A percentile compares a stretch with the other conserved stretches of the same genome.
These are phyloP conservation scores for Silene coronaria DNA, from an alignment of 179 eudicot genomes.

Conservation along the genomic window DNA sequence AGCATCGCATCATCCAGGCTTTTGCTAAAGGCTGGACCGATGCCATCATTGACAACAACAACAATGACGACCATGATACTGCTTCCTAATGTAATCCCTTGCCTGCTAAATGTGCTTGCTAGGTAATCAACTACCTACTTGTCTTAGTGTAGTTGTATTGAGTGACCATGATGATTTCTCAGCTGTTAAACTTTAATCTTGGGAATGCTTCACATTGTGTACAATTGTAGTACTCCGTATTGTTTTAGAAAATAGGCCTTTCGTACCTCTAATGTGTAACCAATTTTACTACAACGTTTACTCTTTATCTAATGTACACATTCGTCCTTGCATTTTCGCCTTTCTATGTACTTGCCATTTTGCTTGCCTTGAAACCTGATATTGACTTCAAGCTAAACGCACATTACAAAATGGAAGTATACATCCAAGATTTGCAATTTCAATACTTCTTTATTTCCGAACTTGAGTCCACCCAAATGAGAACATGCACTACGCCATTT, in stretches of 20 bases:
- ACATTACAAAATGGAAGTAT: neutral
- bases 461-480: conserved; percentile 1
- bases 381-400: neutral
- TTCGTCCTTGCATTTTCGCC: neutral
- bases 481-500: no score
- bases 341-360: neutral
- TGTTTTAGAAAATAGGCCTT: neutral
- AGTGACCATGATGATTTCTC: no score
- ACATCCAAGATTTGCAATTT: neutral
- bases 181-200: neutral
- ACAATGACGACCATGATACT: neutral
- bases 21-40: conserved; percentile 50
- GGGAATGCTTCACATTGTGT: conserved; percentile 9
- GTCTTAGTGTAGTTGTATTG: neutral
- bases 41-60: conserved; percentile 23
- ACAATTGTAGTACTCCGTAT: neutral
- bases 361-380: neutral
- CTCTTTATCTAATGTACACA: neutral
- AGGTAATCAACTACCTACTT: neutral
- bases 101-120: neutral
- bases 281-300: neutral
- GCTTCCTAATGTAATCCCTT: neutral
- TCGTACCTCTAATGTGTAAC: conserved; percentile 6
- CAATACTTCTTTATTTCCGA: conserved; percentile 12
- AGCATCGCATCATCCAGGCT: conserved; percentile 65